Evolutionary conservation across 768 basidiomycete genomes (phyloP), one percentile per base, ranked within the genome.

Genomic region (Pisolithus microcarpus): DNA sequence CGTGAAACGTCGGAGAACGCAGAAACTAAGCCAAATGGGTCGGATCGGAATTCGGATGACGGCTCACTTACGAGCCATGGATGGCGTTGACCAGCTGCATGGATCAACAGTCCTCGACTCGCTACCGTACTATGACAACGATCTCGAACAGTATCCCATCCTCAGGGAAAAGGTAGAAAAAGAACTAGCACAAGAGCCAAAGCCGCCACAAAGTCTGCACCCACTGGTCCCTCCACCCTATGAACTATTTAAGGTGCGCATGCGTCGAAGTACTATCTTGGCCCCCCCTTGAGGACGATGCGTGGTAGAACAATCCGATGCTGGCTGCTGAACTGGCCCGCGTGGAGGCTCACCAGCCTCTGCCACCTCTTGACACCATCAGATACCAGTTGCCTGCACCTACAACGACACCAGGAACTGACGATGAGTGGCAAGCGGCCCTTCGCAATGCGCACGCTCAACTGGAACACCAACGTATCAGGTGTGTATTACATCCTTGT

Each of bases 91-190:
- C 36, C 50, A 50, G 48, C 39, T 24, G 43, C 26, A 26, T 26
- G 7, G 26, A 26, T 50, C 55, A 38, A 57, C 50, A 45, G 30
- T 85, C 36, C 80, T 91, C 58, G 92, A 96, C 68, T 87, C 91
- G 23, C 75, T 96, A 56, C 93, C 93, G 16, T 97, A 96, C 71
- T 92, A 90, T 62, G 93, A 97, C 72, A 89, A 92, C 64, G 91
- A 96, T 65, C 76, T 94, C 47, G 87, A 91, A 53, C 78, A 78
- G 50, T 80, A 77, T 53, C 88, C 90, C 1, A 60, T 75, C 37
- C 72, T 92, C 37, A 82, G 78, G 64, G 78, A 82, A 62, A 85
- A 83, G 63, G 90, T 91, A 15, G 85, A 88, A 50, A 73, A 73
- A 56, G 90, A 91, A 64, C 68, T 92, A 38, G 82, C 82, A 24